Evolutionary conservation across 2,329 filamentous ascomycete species (phyloP).

Genomic region (Xylaria sp.): DNA sequence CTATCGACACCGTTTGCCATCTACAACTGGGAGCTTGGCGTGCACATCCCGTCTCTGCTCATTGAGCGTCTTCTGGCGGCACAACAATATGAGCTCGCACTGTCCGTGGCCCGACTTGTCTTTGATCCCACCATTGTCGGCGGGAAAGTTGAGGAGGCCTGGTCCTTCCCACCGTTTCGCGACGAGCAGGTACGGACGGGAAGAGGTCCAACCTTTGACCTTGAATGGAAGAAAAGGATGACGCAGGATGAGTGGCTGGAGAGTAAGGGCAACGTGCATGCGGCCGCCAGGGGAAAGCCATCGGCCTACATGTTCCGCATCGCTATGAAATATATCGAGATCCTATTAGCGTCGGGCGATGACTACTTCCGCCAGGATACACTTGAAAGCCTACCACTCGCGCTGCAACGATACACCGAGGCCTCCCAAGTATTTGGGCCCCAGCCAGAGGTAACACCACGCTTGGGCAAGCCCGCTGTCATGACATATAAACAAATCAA

Average conservation of each 20-base stretch:
- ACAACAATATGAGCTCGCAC: conserved; percentile 5
- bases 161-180: neutral
- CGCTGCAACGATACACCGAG: conserved; percentile 12
- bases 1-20: neutral
- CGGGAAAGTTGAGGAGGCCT: neutral
- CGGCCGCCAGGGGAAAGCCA: neutral
- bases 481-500: conserved; percentile 1
- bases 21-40: neutral
- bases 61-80: conserved; percentile 1
- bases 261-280: conserved; percentile 2
- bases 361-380: conserved; percentile 5
- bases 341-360: conserved; percentile 5
- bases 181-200: neutral
- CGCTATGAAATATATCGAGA: conserved; percentile 13
- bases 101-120: neutral
- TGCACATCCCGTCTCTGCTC: neutral
- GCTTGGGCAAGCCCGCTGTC: neutral
- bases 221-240: neutral
- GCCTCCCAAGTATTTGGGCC: conserved; percentile 13
- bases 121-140: conserved; percentile 6
- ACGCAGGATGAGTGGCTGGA: neutral
- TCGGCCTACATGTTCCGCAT: conserved; percentile 13
- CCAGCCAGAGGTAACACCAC: neutral
- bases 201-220: neutral
- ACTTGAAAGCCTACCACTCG: conserved; percentile 2